A percentile compares a stretch with the other conserved stretches of the same genome.
These are phyloP conservation scores for Sarcodon sp. DNA, from an alignment of 768 basidiomycete genomes.

Conservation along the genomic window DNA sequence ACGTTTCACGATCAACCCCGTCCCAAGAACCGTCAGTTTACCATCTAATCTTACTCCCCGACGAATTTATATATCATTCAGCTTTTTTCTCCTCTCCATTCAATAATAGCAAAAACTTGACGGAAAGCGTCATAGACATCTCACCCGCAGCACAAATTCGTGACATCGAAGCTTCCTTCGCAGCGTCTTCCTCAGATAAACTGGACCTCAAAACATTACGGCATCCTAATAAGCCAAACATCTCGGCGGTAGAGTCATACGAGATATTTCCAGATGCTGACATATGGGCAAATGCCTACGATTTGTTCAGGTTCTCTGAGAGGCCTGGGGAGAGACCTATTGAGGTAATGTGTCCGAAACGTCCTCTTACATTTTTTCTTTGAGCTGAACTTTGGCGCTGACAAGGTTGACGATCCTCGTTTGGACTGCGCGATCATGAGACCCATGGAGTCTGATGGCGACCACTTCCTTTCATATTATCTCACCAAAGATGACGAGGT, in stretches of 20 bases:
- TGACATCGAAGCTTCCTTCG: constrained; percentile 71
- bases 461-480: constrained; percentile 81
- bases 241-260: constrained; percentile 70
- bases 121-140: constrained; percentile 44
- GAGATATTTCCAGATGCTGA: constrained; percentile 76
- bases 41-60: neutral
- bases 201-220: constrained; percentile 46
- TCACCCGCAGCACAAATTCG: constrained; percentile 63
- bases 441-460: constrained; percentile 81
- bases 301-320: constrained; percentile 77
- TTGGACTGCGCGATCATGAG: constrained; percentile 78
- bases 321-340: constrained; percentile 66
- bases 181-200: constrained; percentile 33
- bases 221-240: constrained; percentile 69
- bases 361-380: constrained; percentile 10
- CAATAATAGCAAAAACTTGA: constrained; percentile 30
- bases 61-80: neutral
- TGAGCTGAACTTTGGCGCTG: neutral
- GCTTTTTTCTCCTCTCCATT: neutral
- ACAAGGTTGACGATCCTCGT: constrained; percentile 63
- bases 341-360: constrained; percentile 31
- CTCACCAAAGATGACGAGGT: constrained; percentile 66
- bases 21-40: constrained; percentile 42
- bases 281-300: constrained; percentile 85
- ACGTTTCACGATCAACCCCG: constrained; percentile 26